Conservation (phyloP, 176 grass and related monocot species). For the Lolium rigidum region DNA sequence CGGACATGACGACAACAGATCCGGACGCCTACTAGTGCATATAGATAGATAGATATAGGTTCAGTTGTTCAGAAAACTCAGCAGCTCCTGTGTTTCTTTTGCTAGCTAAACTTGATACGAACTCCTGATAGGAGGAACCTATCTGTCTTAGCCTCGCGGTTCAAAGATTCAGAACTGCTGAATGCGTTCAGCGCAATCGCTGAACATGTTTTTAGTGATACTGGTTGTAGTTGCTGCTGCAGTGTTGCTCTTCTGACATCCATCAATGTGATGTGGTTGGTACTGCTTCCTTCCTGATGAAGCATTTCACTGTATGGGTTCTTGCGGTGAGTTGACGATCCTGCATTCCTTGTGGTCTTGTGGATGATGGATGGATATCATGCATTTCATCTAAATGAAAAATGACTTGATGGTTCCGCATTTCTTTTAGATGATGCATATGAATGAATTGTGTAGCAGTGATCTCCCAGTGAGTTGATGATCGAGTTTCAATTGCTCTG, state of each 20-base stretch:
- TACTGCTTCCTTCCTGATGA: no score
- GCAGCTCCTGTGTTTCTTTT: no score
- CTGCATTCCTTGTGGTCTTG: background rate
- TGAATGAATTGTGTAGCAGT: background rate
- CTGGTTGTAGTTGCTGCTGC: background rate
- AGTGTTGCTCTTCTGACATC: background rate
- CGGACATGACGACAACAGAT: background rate
- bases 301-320: background rate
- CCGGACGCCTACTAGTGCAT: background rate
- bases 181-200: background rate
- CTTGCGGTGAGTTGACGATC: background rate
- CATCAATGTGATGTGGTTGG: background rate
- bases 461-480: slow-evolving; percentile 1
- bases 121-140: no score
- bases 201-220: background rate
- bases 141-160: no score
- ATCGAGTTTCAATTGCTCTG: background rate
- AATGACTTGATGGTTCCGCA: background rate
- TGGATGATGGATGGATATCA: background rate
- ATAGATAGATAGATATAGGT: background rate
- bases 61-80: background rate
- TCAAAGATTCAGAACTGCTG: no score
- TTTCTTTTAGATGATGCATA: background rate
- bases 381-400: background rate
- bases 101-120: no score